These are phyloP conservation scores for Colletotrichum limetticola DNA, from an alignment of 2,329 filamentous ascomycete species.

Conservation along the genomic window DNA sequence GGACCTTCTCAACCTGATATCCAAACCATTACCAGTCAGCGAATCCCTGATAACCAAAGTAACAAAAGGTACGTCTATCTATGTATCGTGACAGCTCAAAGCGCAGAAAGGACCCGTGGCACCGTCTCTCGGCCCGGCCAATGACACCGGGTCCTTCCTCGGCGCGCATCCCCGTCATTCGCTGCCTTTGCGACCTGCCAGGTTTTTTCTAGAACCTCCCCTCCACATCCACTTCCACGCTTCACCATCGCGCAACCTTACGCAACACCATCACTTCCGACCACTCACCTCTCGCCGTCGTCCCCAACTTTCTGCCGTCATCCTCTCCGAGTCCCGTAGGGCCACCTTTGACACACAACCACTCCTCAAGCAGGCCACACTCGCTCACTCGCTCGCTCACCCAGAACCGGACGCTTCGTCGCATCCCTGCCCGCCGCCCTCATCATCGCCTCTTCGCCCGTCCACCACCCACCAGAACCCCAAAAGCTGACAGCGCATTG, in stretches of 20 bases:
- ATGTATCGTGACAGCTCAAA: background rate
- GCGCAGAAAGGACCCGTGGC: background rate
- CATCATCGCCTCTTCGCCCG: slow-evolving; percentile 9
- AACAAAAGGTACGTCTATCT: background rate
- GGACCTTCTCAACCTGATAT: too few species aligned
- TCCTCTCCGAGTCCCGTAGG: slow-evolving; percentile 15
- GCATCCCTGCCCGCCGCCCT: slow-evolving; percentile 19
- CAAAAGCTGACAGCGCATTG: slow-evolving; percentile 34
- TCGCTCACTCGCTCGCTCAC: background rate
- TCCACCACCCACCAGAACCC: slow-evolving; percentile 4
- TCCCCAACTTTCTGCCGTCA: slow-evolving; percentile 31
- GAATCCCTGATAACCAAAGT: too few species aligned
- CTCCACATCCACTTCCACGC: slow-evolving; percentile 25
- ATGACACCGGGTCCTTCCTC: slow-evolving; percentile 22
- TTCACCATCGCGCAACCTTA: background rate
- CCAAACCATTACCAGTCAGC: too few species aligned
- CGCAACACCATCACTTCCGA: background rate
- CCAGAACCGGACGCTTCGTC: background rate
- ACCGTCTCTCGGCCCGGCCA: slow-evolving; percentile 24
- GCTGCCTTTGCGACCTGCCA: slow-evolving; percentile 10
- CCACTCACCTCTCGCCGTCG: slow-evolving; percentile 5
- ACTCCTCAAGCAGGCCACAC: slow-evolving; percentile 11
- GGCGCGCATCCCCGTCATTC: slow-evolving; percentile 20
- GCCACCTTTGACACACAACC: slow-evolving; percentile 20
- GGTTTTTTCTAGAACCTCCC: slow-evolving; percentile 28